Base-by-base conservation (phyloP, 176 grass and related monocot genomes). In the Oryza punctata region DNA sequence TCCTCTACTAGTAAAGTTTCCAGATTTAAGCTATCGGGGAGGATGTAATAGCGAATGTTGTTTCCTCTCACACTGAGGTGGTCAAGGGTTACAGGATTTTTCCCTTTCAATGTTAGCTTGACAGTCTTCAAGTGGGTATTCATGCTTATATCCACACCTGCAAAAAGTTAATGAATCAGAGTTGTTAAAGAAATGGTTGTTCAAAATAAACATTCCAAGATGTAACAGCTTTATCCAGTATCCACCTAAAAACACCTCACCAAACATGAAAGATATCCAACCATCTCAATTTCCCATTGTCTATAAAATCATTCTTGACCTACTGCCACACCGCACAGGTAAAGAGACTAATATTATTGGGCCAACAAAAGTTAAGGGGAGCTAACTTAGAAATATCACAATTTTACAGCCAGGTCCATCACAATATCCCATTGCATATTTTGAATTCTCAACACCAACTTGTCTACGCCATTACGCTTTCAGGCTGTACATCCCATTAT, bases 121-220 rank as follows among this genome's bases (percentile, higher is more conserved):
- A 97, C 94, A 12, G 89, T 94, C 67, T 97, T 97, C 61, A 97
- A 54, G 77, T 94, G 94, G 63, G 94, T 97, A 77, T 94, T 97
- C 94, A 97, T 97, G 78, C 94, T 97, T 64, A 97, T 93, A 87
- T 97, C 94, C 61, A 94, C 94, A 74, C 94, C 92, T 97, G 71
- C 14, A 83, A 78, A 76, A 67, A 26, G 26, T 61, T 11, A 9
- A 78, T 15, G 27, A 19, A 68, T 89, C 45, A 91, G 60, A 87
- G 16, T 47, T 25, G n/a, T 5, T 9, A 0, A n/a, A 63, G 1
- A 76, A 69, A 59, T 59, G 54, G 45, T 69, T 18, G 14, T 5
- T 8, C 0, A 21, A 63, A 76, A 81, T 57, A 59, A 70, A 29
- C 3, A 41, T 64, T 14, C 2, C 54, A 65, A 1, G 10, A 65